Conservation (phyloP, 768 basidiomycete species). For the Coprinopsis strossmayeri region DNA sequence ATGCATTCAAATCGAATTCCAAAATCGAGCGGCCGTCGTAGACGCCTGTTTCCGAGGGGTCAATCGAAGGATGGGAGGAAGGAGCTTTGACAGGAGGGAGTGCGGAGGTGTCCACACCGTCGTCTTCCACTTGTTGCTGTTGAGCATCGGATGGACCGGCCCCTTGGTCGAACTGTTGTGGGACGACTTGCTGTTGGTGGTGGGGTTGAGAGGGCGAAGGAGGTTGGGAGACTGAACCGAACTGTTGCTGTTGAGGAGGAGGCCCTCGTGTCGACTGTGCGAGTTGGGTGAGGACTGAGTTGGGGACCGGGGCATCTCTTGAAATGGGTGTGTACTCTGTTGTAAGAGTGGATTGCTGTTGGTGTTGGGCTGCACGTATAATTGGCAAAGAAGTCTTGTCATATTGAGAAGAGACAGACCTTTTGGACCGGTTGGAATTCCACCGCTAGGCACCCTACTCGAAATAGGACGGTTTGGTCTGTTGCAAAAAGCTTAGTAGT, state of each 20-base stretch:
- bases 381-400: background rate
- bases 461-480: slow-evolving; percentile 17
- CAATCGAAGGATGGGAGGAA: slow-evolving; percentile 73
- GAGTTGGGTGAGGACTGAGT: slow-evolving; percentile 13
- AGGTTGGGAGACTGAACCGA: slow-evolving; percentile 4
- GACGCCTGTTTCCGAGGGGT: slow-evolving; percentile 57
- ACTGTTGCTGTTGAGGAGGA: background rate
- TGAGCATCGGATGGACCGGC: slow-evolving; percentile 6
- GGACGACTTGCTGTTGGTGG: slow-evolving; percentile 13
- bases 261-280: background rate
- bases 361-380: slow-evolving; percentile 21
- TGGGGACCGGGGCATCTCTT: slow-evolving; percentile 40
- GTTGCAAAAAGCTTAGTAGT: slow-evolving; percentile 1
- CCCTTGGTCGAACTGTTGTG: slow-evolving; percentile 6
- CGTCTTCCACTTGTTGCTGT: slow-evolving; percentile 24
- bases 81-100: slow-evolving; percentile 67
- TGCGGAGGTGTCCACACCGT: slow-evolving; percentile 55
- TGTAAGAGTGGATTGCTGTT: slow-evolving; percentile 58
- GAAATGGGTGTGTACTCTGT: slow-evolving; percentile 79
- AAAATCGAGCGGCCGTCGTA: slow-evolving; percentile 75
- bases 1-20: slow-evolving; percentile 71
- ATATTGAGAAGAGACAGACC: slow-evolving; percentile 8
- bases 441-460: slow-evolving; percentile 9
- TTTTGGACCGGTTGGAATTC: slow-evolving; percentile 14
- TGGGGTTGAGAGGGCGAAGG: slow-evolving; percentile 8